These are phyloP conservation scores for Ilyonectria mors-panacis DNA, from an alignment of 2,329 filamentous ascomycete species.

Conservation along the genomic window DNA sequence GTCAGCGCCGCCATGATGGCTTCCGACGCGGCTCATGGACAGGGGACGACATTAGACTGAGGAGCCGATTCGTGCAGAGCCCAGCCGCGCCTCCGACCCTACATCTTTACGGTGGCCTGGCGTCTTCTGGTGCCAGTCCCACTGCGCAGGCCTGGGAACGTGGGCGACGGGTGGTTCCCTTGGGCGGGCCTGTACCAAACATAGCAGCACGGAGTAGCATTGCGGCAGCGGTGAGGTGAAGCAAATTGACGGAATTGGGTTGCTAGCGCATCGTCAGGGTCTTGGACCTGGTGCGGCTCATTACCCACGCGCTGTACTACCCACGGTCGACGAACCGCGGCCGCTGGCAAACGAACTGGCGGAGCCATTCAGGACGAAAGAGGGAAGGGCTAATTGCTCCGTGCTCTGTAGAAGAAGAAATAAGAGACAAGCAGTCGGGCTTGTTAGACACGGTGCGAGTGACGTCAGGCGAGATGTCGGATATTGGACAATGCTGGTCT, in stretches of 20 bases:
- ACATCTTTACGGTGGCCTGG: neutral
- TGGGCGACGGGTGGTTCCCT: neutral
- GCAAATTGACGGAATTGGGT: constrained; percentile 35
- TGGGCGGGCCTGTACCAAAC: neutral
- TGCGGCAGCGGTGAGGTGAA: constrained; percentile 42
- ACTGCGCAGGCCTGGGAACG: neutral
- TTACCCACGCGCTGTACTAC: constrained; percentile 13
- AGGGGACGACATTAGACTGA: constrained; percentile 19
- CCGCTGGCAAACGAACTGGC: constrained; percentile 30
- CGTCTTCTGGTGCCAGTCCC: neutral
- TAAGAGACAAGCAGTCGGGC: too few species aligned
- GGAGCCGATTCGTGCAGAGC: constrained; percentile 15
- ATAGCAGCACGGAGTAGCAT: neutral
- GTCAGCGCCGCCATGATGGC: constrained; percentile 9
- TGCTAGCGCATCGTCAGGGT: constrained; percentile 35
- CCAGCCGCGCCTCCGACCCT: constrained; percentile 16
- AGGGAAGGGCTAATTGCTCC: constrained; percentile 8
- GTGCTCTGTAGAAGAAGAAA: neutral
- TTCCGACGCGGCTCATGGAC: constrained; percentile 6
- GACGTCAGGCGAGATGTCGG: neutral
- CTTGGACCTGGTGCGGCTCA: constrained; percentile 41
- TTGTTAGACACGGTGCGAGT: neutral
- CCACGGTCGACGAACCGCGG: neutral
- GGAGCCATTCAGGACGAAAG: constrained; percentile 24
- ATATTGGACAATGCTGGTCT: neutral